These are phyloP conservation scores for Phtheirospermum japonicum DNA, from an alignment of 257 asterid species.

Conservation along the genomic window DNA sequence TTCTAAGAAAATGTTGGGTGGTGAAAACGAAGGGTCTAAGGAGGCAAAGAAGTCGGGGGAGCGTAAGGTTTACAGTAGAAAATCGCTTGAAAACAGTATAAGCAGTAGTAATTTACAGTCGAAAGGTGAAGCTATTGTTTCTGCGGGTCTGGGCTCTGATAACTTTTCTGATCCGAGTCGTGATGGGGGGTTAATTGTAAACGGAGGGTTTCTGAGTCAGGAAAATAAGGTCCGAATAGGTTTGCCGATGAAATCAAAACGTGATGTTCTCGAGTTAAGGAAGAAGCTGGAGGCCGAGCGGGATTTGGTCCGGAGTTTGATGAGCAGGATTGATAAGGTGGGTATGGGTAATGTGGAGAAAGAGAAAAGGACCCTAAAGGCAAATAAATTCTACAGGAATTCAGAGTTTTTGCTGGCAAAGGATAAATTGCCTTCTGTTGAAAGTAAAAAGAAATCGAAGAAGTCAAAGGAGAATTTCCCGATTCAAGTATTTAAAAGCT, in stretches of 20 bases:
- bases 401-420: conserved; percentile 71
- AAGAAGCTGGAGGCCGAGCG: conserved; percentile 75
- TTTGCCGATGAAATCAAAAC: conserved; percentile 60
- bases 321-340: conserved; percentile 53
- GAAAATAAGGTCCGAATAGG: conserved; percentile 57
- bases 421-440: conserved; percentile 65
- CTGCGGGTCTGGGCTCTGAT: conserved; percentile 49
- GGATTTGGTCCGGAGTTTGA: conserved; percentile 56
- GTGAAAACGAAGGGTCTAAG: conserved; percentile 54
- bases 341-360: conserved; percentile 43
- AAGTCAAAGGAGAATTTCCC: conserved; percentile 44
- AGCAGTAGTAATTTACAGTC: conserved; percentile 40
- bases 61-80: conserved; percentile 65
- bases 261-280: conserved; percentile 62
- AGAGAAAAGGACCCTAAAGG: conserved; percentile 82
- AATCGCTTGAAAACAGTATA: conserved; percentile 43
- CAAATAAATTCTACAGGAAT: conserved; percentile 61
- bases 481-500: conserved; percentile 52
- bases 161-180: conserved; percentile 42
- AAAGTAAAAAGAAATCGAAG: conserved; percentile 69
- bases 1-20: conserved; percentile 41
- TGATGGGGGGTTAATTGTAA: too few species aligned
- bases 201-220: too few species aligned
- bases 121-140: conserved; percentile 33
- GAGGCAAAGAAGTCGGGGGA: conserved; percentile 51